Base-by-base conservation (phyloP, 2,329 filamentous ascomycete species). In the Monosporascus sp. region DNA sequence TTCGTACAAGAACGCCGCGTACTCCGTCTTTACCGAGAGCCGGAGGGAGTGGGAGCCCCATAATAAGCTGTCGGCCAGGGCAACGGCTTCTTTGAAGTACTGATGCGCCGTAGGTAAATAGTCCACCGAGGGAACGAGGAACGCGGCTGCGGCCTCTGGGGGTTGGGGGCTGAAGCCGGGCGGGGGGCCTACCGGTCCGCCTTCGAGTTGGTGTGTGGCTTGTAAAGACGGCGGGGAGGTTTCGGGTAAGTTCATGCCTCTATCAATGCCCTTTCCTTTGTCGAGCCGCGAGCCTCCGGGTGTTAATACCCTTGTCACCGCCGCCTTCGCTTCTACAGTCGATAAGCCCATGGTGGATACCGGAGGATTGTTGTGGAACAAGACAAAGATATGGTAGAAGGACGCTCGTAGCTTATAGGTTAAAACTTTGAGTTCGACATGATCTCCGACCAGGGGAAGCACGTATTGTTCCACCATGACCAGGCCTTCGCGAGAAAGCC, bases 371-470 rank as follows among this genome's bases (percentile, higher is more conserved):
- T 97, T 97, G 75, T 97, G 91, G 67, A 97, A 97, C 14, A 97
- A 81, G 51, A 96, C 94, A 69, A 96, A 96, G 60, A 99, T 91
- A 73, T 99, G 93, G 64, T 95, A 94, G 68, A 97, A 96, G 20
- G 91, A 96, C 17, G 94, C 94, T 56, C 91, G 86, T 16, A 99
- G 80, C 72, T 97, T 99, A 69, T 91, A 90, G 20, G 90, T 87
- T 58, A 99, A 80, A 45, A 97, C 92, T 66, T 91, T 92, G 53
- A 96, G 84, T 69, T 96, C 92, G 65, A 78, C 84, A 72, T 85
- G 90, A 64, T 83, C 87, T 61, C 80, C 85, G 52, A 90, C 89
- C 81, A 87, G 90, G 43, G 93, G 94, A 20, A 97, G 76, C 47
- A 99, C 85, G 68, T 93, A 94, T 66, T 86, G 81, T 64, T 97